Conservation (phyloP, 1,284 basidiomycete genomes). For the Schizopora paradoxa region DNA sequence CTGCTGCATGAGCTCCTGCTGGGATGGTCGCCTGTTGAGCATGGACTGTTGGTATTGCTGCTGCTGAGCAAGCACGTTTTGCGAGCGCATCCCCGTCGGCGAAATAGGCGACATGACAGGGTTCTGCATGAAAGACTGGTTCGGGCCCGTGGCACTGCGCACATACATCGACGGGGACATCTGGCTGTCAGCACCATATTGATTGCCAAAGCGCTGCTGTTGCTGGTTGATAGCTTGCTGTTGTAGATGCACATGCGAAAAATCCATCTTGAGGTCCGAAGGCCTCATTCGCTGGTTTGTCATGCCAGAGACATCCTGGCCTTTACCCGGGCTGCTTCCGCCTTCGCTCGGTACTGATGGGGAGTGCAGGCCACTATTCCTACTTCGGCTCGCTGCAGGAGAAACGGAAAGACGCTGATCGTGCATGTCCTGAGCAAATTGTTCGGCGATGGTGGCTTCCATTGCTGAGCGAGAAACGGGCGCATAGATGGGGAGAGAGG, state of each 20-base stretch:
- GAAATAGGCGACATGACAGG: conserved; percentile 28
- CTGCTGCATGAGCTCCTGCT: conserved; percentile 38
- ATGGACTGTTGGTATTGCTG: conserved; percentile 24
- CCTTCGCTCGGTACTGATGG: conserved; percentile 10
- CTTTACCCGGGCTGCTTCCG: conserved; percentile 6
- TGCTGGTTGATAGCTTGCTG: conserved; percentile 29
- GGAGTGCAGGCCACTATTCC: conserved; percentile 10
- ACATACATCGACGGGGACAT: conserved; percentile 19
- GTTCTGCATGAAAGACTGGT: conserved; percentile 16
- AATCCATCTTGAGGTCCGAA: conserved; percentile 1
- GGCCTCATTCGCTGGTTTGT: not conserved
- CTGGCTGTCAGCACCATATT: conserved; percentile 35
- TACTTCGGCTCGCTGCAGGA: no score
- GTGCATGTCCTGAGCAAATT: no score
- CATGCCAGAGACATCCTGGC: no score
- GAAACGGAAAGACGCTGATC: conserved; percentile 8
- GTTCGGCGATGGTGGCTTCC: conserved; percentile 45
- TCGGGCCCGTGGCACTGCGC: conserved; percentile 9
- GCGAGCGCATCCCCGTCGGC: conserved; percentile 23
- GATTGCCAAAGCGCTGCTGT: conserved; percentile 26
- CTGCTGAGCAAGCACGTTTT: conserved; percentile 25
- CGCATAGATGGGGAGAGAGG: conserved; percentile 65
- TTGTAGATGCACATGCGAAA: conserved; percentile 12
- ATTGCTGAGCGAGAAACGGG: conserved; percentile 60
- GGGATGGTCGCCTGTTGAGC: conserved; percentile 45